Percentiles rank a stretch among this genome's conserved stretches.
Conservation (phyloP, 2,329 filamentous ascomycete genomes). For the Endothia cerciana region DNA sequence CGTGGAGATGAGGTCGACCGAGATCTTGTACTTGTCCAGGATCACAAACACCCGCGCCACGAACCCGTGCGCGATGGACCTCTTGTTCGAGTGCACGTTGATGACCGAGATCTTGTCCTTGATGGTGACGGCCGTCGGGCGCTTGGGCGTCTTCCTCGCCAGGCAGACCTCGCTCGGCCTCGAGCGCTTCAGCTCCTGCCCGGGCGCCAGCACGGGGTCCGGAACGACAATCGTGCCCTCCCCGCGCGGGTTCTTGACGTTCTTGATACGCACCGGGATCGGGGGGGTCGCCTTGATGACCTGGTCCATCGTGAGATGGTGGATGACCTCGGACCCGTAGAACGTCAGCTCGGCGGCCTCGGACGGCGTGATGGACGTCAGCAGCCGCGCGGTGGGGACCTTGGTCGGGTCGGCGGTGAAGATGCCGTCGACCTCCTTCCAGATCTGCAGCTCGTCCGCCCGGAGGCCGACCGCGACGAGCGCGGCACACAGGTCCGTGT, state of each 20-base stretch:
- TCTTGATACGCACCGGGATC: slow-evolving; percentile 88
- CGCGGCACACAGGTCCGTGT: slow-evolving; percentile 94
- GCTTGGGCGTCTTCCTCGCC: slow-evolving; percentile 64
- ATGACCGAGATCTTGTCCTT: slow-evolving; percentile 97
- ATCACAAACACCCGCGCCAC: slow-evolving; percentile 93
- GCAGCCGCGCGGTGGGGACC: slow-evolving; percentile 89
- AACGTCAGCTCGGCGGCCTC: slow-evolving; percentile 96
- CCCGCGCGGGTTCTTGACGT: slow-evolving; percentile 83
- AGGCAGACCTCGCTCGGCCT: slow-evolving; percentile 45
- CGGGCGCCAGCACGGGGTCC: slow-evolving; percentile 60
- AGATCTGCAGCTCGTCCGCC: slow-evolving; percentile 90
- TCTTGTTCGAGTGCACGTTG: slow-evolving; percentile 97
- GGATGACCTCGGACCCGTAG: slow-evolving; percentile 94
- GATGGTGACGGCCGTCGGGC: slow-evolving; percentile 90
- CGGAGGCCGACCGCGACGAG: slow-evolving; percentile 86
- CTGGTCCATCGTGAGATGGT: slow-evolving; percentile 99
- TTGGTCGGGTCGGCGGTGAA: slow-evolving; percentile 74
- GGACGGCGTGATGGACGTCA: slow-evolving; percentile 85
- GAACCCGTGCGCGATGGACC: slow-evolving; percentile 94
- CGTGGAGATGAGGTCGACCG: slow-evolving; percentile 94
- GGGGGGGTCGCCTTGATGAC: slow-evolving; percentile 77
- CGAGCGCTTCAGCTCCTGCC: slow-evolving; percentile 62
- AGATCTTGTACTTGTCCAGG: slow-evolving; percentile 82
- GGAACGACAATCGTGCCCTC: slow-evolving; percentile 83
- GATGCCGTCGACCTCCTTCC: slow-evolving; percentile 89